These are phyloP conservation scores for Leishmania tropica DNA, from an alignment of 208 protist species.

Conservation along the genomic window DNA sequence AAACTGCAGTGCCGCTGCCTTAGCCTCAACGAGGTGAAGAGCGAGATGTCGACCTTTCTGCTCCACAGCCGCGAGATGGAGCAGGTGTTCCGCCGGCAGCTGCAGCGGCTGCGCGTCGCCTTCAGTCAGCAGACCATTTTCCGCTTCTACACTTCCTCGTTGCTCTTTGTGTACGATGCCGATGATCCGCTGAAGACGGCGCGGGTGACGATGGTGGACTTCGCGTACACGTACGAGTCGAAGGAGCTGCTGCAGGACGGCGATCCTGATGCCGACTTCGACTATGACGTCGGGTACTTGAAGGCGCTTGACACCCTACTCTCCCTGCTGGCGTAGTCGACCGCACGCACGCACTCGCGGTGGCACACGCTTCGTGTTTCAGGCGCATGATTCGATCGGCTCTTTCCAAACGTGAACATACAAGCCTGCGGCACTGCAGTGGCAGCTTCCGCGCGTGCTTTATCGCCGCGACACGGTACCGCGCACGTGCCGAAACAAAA, in stretches of 20 bases:
- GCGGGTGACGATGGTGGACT: slow-evolving; percentile 89
- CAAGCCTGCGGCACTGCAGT: not conserved
- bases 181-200: slow-evolving; percentile 57
- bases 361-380: not conserved
- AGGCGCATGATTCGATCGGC: not conserved
- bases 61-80: slow-evolving; percentile 26
- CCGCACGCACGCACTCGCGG: not conserved
- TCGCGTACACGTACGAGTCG: slow-evolving; percentile 87
- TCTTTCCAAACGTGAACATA: not conserved
- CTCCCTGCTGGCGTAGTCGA: slow-evolving; percentile 41
- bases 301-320: slow-evolving; percentile 77
- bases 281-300: slow-evolving; percentile 79
- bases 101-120: slow-evolving; percentile 51
- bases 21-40: slow-evolving; percentile 51
- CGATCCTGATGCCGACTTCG: slow-evolving; percentile 61
- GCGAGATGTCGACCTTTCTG: slow-evolving; percentile 53
- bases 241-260: slow-evolving; percentile 59
- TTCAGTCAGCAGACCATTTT: slow-evolving; percentile 71
- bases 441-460: not conserved
- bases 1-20: slow-evolving; percentile 68
- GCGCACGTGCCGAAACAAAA: not conserved
- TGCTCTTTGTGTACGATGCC: slow-evolving; percentile 89
- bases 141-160: slow-evolving; percentile 87
- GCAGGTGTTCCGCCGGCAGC: slow-evolving; percentile 42
- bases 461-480: not conserved